Conservation (phyloP, 169 alveolate genomes). For the Eimeria acervulina region DNA sequence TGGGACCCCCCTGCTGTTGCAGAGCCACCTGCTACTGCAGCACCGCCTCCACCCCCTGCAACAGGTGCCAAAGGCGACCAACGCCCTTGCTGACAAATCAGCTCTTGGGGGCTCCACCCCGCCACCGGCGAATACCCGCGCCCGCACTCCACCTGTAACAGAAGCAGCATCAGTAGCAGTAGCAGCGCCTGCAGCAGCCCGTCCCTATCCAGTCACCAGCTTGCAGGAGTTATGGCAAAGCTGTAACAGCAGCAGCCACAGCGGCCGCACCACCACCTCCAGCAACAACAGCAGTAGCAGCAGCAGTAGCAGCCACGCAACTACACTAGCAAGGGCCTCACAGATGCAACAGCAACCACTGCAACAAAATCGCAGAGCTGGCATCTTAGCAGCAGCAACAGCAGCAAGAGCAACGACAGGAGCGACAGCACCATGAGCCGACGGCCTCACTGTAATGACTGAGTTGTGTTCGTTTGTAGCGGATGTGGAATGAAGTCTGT, state of each 20-base stretch:
- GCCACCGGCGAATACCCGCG: conserved; percentile 63
- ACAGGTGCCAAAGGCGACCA: conserved; percentile 57
- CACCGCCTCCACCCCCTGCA: neutral
- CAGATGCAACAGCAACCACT: neutral
- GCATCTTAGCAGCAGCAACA: neutral
- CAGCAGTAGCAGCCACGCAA: neutral
- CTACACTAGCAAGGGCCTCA: neutral
- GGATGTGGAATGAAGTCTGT: conserved; percentile 33
- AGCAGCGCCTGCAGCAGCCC: neutral
- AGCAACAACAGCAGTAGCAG: neutral
- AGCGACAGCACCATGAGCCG: neutral
- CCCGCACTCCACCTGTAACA: conserved; percentile 78
- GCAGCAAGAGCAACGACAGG: neutral
- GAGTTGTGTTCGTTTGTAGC: conserved; percentile 53
- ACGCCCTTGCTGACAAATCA: conserved; percentile 79
- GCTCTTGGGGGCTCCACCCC: conserved; percentile 72
- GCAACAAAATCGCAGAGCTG: neutral
- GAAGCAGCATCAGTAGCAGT: neutral
- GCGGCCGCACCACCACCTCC: neutral
- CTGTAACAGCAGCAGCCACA: conserved; percentile 1
- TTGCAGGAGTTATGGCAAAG: neutral
- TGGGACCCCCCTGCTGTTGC: neutral
- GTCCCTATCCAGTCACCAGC: neutral
- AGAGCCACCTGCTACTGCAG: neutral
- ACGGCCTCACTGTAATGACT: conserved; percentile 15